A percentile compares a stretch with the other conserved stretches of the same genome.
These are phyloP conservation scores for Rhodotorula sp. DNA, from an alignment of 1,284 basidiomycete genomes.

Conservation along the genomic window DNA sequence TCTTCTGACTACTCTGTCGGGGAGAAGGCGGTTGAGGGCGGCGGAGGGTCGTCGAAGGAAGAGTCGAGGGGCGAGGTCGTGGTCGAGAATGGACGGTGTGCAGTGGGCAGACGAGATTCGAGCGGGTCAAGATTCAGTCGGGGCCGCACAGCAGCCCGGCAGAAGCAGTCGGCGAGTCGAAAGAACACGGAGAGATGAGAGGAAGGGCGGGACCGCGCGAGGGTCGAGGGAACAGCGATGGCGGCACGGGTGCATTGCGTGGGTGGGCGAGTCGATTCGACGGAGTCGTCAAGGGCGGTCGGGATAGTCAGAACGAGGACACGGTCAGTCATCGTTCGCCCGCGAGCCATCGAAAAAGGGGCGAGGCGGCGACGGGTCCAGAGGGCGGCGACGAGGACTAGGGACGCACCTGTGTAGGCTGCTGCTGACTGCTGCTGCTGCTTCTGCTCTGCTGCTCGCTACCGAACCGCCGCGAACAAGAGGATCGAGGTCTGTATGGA, in stretches of 20 bases:
- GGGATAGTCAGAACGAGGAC: background rate
- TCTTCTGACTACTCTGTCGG: background rate
- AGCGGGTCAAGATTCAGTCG: too few species aligned
- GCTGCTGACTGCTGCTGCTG: constrained; percentile 12
- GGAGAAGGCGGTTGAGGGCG: background rate
- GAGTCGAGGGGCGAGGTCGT: background rate
- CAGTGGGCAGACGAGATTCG: too few species aligned
- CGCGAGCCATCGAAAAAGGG: background rate
- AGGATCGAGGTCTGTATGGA: too few species aligned
- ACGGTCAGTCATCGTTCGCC: background rate
- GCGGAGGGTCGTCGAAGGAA: background rate
- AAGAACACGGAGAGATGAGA: background rate
- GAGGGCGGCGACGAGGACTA: background rate
- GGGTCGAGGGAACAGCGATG: background rate
- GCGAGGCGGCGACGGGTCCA: background rate
- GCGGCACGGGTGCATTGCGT: background rate
- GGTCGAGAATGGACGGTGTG: background rate
- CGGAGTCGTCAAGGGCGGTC: background rate
- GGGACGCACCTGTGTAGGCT: background rate
- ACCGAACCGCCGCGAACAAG: too few species aligned
- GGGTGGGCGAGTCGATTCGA: too few species aligned
- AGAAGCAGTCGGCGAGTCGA: background rate
- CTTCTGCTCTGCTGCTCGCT: too few species aligned
- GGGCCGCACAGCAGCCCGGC: background rate
- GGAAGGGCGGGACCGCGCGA: background rate